These are phyloP conservation scores for Boletus speciosus DNA, from an alignment of 768 basidiomycete species.

Conservation along the genomic window DNA sequence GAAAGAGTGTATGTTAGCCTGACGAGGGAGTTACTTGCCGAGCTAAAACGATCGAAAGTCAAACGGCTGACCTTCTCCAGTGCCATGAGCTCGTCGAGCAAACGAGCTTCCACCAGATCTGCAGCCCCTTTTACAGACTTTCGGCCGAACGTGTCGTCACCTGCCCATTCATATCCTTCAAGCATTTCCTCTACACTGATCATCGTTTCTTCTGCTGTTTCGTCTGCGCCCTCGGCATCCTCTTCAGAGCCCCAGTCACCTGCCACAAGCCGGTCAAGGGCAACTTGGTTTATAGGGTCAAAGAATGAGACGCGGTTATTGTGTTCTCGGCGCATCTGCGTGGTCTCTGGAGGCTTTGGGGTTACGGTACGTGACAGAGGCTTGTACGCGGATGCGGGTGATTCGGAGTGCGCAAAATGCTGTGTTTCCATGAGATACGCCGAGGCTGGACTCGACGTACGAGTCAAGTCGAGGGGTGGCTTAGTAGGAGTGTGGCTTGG, in stretches of 20 bases:
- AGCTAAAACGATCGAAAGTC: background rate
- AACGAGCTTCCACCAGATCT: slow-evolving; percentile 86
- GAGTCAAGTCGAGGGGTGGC: slow-evolving; percentile 20
- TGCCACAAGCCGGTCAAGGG: slow-evolving; percentile 66
- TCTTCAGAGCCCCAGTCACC: slow-evolving; percentile 44
- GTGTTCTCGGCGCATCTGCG: slow-evolving; percentile 48
- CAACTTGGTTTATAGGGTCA: slow-evolving; percentile 72
- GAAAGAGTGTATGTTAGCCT: slow-evolving; percentile 97
- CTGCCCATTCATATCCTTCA: slow-evolving; percentile 97
- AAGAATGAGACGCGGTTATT: slow-evolving; percentile 80
- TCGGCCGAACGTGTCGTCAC: slow-evolving; percentile 67
- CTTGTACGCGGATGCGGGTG: slow-evolving; percentile 19
- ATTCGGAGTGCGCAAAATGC: slow-evolving; percentile 19
- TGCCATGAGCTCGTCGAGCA: slow-evolving; percentile 87
- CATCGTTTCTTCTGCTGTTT: slow-evolving; percentile 77
- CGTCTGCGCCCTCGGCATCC: slow-evolving; percentile 58
- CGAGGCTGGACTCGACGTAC: slow-evolving; percentile 18
- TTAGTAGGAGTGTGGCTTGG: slow-evolving; percentile 10
- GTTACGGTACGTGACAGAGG: slow-evolving; percentile 28
- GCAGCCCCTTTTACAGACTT: slow-evolving; percentile 69
- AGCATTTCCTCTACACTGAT: slow-evolving; percentile 97
- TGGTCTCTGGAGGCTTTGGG: slow-evolving; percentile 30
- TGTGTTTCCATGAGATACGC: slow-evolving; percentile 7
- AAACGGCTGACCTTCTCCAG: slow-evolving; percentile 73
- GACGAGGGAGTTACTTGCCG: background rate